A percentile compares a stretch with the other conserved stretches of the same genome.
These are phyloP conservation scores for Carex sylvatica DNA, from an alignment of 202 grass and related monocot genomes.

Conservation along the genomic window DNA sequence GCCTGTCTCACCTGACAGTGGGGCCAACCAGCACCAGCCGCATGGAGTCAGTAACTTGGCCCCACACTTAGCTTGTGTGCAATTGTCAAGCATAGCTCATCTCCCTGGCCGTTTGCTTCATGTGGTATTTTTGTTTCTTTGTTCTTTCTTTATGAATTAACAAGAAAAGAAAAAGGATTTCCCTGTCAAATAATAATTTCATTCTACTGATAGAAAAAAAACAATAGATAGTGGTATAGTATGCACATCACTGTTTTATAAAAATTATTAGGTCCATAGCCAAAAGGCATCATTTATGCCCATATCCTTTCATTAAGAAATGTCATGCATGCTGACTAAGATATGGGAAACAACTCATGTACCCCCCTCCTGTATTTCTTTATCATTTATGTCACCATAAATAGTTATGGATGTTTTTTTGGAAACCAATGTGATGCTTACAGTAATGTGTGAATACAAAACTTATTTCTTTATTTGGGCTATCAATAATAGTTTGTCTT, in stretches of 20 bases:
- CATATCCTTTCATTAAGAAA: slow-evolving; percentile 1
- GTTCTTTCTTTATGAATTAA: neutral
- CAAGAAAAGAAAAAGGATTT: neutral
- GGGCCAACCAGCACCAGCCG: slow-evolving; percentile 45
- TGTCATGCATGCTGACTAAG: neutral
- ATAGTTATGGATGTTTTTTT: neutral
- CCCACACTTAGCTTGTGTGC: slow-evolving; percentile 60
- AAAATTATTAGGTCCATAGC: neutral
- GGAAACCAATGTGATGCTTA: slow-evolving; percentile 10
- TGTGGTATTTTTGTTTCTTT: slow-evolving; percentile 34
- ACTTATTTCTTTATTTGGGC: neutral
- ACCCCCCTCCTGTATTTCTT: neutral
- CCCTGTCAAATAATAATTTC: neutral
- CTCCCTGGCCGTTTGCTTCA: slow-evolving; percentile 62
- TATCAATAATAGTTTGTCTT: neutral
- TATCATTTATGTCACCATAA: neutral
- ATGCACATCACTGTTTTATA: neutral
- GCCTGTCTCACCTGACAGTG: slow-evolving; percentile 49
- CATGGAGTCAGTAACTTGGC: slow-evolving; percentile 34
- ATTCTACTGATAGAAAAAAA: neutral
- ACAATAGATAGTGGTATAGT: neutral
- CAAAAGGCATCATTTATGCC: neutral
- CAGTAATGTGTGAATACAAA: neutral
- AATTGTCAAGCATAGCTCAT: slow-evolving; percentile 41
- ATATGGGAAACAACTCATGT: slow-evolving; percentile 12